Base-by-base conservation (phyloP, 2,329 filamentous ascomycete species). In the Alternaria sp. region DNA sequence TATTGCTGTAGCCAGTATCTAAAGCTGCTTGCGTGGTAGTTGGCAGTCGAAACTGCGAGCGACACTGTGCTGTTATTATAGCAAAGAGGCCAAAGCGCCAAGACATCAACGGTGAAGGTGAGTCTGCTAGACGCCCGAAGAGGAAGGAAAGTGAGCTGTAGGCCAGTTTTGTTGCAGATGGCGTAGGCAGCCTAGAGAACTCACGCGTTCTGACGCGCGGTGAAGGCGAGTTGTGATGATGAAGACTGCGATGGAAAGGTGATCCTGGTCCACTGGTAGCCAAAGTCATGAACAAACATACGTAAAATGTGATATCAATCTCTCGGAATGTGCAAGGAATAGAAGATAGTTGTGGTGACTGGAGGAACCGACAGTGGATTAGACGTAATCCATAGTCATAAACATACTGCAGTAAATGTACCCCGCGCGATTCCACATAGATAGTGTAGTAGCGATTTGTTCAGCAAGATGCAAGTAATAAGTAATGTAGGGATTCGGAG, bases 41-140 rank as follows among this genome's bases (percentile, higher is more conserved):
- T 12, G 12, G 28, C 8, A 25, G 30, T 54, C 8, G 36, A 54
- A 23, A 17, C 30, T 36, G 28, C 15, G 17, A 11, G 15, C 21
- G 21, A 30, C 28, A 40, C 50, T 13, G 17, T 21, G 5, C 0
- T 47, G 12, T 25, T 25, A 26, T 25, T 6, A 0, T n/a, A 47
- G 0, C 21, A 26, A 47, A 47, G 21, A 26, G 7, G 45, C 23
- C 45, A 25, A 26, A 25, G 45, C 45, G 21, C 9, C 6, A 44
- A 28, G 19, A 13, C 44, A 40, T 25, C 44, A 9, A 46, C 8
- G 58, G 58, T 55, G 58, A 65, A 65, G 55, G 45, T 54, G 51
- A 52, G 36, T 19, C 15, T 59, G 36, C 5, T 23, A 30, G 40
- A 13, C 15, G 40, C 28, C n/a, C 3, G 26, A 44, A 25, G 7